A percentile compares a stretch with the other conserved stretches of the same genome.
Conservation (phyloP, 495 filamentous ascomycete species). For the Hypoxylon crocopeplum region DNA sequence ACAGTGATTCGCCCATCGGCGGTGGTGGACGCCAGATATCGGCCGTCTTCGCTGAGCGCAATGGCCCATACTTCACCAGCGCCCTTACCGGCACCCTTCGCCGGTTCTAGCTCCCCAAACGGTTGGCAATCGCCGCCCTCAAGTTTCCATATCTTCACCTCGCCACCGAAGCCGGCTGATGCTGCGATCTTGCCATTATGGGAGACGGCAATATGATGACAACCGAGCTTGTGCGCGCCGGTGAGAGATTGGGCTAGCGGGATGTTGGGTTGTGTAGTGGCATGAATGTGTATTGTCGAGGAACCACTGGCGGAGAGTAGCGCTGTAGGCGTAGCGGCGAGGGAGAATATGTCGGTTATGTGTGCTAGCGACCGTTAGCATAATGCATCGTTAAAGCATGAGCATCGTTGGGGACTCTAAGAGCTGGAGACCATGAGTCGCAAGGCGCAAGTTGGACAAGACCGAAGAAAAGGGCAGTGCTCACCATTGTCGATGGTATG, state of each 20-base stretch:
- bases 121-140: slow-evolving; percentile 60
- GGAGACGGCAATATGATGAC: slow-evolving; percentile 83
- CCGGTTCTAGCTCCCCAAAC: slow-evolving; percentile 42
- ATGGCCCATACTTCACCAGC: slow-evolving; percentile 84
- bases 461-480: slow-evolving; percentile 19
- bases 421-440: slow-evolving; percentile 9
- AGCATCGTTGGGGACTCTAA: background rate
- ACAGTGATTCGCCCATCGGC: slow-evolving; percentile 86
- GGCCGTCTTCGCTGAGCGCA: slow-evolving; percentile 79
- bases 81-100: slow-evolving; percentile 46
- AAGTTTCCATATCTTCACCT: slow-evolving; percentile 78
- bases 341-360: slow-evolving; percentile 84
- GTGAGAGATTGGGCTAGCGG: slow-evolving; percentile 77
- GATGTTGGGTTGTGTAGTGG: slow-evolving; percentile 70
- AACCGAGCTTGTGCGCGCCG: slow-evolving; percentile 81
- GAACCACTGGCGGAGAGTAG: slow-evolving; percentile 84
- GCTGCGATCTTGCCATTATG: slow-evolving; percentile 72
- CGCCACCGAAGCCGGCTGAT: slow-evolving; percentile 86
- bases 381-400: background rate
- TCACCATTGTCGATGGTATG: slow-evolving; percentile 88
- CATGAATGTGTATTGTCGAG: slow-evolving; percentile 78
- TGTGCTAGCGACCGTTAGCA: slow-evolving; percentile 65
- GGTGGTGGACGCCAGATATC: slow-evolving; percentile 80
- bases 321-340: slow-evolving; percentile 79
- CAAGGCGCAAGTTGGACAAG: background rate